A percentile compares a stretch with the other conserved stretches of the same genome.
Conservation (phyloP, 768 basidiomycete species). For the Lactifluus echinatus region DNA sequence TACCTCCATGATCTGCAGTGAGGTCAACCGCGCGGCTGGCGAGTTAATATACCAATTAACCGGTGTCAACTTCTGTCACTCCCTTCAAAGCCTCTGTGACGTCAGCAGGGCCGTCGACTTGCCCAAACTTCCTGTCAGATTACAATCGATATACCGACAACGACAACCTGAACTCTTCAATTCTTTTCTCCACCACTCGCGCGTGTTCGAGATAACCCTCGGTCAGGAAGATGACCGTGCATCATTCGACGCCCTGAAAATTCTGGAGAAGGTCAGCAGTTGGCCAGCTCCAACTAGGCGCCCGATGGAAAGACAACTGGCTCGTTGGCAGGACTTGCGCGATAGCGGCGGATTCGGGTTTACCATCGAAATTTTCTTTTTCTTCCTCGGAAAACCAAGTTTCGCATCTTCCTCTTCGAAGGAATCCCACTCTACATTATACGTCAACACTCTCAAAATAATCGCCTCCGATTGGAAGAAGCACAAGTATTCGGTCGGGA, state of each 20-base stretch:
- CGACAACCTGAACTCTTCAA: not conserved
- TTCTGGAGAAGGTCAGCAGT: not conserved
- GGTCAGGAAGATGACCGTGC: not conserved
- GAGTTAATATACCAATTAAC: not conserved
- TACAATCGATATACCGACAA: not conserved
- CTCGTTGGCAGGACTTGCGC: not conserved
- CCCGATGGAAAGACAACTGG: not conserved
- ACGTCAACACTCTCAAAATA: not conserved
- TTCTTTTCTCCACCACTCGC: not conserved
- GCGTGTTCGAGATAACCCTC: not conserved
- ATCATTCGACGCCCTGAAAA: not conserved
- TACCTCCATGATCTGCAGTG: not conserved
- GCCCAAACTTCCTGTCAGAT: not conserved
- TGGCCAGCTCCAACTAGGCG: not conserved
- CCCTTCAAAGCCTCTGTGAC: accelerated
- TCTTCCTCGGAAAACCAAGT: not conserved
- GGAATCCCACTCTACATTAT: not conserved
- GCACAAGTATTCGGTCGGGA: not conserved
- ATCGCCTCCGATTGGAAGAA: constrained; percentile 7
- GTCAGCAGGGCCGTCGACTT: not conserved
- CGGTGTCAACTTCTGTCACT: not conserved
- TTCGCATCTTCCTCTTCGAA: not conserved
- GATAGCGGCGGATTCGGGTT: constrained; percentile 1
- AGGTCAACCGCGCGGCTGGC: not conserved
- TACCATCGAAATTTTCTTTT: constrained; percentile 6